Base-by-base conservation (phyloP, 352 stramenopile genomes). In the Pilasporangium apinafurcum region DNA sequence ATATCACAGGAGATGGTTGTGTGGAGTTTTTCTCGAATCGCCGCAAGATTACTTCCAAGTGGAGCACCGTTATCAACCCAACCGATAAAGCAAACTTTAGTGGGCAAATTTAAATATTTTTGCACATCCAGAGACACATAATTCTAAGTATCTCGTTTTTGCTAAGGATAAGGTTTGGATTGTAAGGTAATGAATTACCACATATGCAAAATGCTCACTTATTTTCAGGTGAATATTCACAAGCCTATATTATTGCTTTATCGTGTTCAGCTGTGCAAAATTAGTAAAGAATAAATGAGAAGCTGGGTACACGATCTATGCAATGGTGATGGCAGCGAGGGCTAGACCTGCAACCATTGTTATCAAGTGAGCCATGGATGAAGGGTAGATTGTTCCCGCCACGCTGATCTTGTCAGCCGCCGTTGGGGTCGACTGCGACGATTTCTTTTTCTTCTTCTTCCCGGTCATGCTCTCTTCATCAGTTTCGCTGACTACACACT, bases 1-100 rank as follows among this genome's bases (percentile, higher is more conserved):
- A 99, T 60, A 98, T 99, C 41, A 99, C 96, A 7, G 95, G 94
- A 14, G 95, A 98, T 54, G 95, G 92, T 21, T 91, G 80, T 20
- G 82, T 99, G 40, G 95, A 98, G 67, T 99, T 99, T 60, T 98
- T 98, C 68, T 97, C 92, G 5, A 97, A 92, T 52, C 78, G 95
- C 17, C 92, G 96, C 68, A 99, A 99, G 74, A 92, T 99, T 46
- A 98, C 95, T 14, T 83, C 72, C 56, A 97, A 97, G 62, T 99
- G 95, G 95, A 75, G 61, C 58, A 64, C 68, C 6, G 43, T 53
- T 20, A 68, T 62, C 29, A 66, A 76, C 32, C 43, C 62, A 4
- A 49, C 45, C 21, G 75, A 87, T 47, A 70, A 68, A 20, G 75
- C 75, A 22, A 87, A 87, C 55, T 87, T 87, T 39, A 87, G 68